Percentiles rank a stretch among this genome's conserved stretches.
Conservation (phyloP, 179 eudicot genomes). For the Beta corolliflora region DNA sequence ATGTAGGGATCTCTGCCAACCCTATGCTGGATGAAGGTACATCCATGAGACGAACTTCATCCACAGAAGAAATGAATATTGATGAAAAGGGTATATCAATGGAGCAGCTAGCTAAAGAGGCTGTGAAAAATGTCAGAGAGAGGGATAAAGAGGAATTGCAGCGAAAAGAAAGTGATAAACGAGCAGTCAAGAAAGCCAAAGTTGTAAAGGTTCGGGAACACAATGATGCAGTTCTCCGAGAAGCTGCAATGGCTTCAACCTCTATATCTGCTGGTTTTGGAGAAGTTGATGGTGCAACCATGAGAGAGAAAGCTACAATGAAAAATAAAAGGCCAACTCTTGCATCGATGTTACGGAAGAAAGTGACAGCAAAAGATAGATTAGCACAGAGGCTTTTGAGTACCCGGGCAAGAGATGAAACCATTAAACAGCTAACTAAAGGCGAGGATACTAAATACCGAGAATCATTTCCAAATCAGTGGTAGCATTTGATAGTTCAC, state of each 20-base stretch:
- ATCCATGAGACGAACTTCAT: constrained; percentile 18
- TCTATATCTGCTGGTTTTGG: constrained; percentile 55
- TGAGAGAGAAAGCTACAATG: constrained; percentile 30
- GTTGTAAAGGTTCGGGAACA: constrained; percentile 75
- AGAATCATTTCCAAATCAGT: constrained; percentile 80
- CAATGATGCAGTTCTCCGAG: constrained; percentile 69
- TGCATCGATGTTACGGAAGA: constrained; percentile 89
- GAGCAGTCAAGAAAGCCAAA: constrained; percentile 71
- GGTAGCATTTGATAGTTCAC: constrained; percentile 33
- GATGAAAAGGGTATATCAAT: constrained; percentile 33
- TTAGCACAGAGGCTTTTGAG: constrained; percentile 66
- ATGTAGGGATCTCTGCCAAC: constrained; percentile 18
- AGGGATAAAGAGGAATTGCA: constrained; percentile 59
- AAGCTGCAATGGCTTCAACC: constrained; percentile 82
- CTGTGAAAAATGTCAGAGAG: constrained; percentile 73
- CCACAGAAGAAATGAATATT: constrained; percentile 38
- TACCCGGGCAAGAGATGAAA: constrained; percentile 56
- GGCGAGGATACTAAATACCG: constrained; percentile 65
- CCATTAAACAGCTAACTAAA: constrained; percentile 51
- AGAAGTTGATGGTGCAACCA: constrained; percentile 38
- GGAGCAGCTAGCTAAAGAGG: constrained; percentile 61
- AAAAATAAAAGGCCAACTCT: constrained; percentile 60
- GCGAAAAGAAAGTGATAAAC: constrained; percentile 54
- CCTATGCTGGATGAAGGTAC: not conserved
- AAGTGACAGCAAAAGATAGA: constrained; percentile 79